Conservation (phyloP, 257 asterid species). For the Solanum phureja region DNA sequence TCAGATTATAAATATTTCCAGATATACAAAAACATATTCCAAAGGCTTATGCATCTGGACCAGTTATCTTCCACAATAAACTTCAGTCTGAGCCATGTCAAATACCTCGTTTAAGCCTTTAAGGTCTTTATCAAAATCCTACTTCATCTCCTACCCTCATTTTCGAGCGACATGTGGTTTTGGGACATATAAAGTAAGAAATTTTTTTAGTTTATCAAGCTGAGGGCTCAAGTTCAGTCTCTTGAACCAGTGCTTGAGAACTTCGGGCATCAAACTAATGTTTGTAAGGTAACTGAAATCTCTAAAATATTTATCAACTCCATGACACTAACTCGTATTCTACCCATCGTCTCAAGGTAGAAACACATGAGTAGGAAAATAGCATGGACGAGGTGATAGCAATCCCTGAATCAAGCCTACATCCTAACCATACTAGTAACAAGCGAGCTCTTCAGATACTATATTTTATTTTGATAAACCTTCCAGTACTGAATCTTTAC, state of each 20-base stretch:
- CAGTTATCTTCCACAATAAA: not conserved
- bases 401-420: not conserved
- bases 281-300: not conserved
- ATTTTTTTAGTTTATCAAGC: not conserved
- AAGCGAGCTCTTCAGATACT: not conserved
- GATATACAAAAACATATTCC: not conserved
- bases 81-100: not conserved
- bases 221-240: not conserved
- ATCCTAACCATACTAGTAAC: not conserved
- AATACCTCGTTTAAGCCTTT: not conserved
- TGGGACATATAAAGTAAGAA: not conserved
- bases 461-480: not conserved
- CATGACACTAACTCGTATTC: not conserved
- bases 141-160: not conserved
- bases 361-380: not conserved
- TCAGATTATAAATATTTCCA: not conserved
- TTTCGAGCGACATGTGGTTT: not conserved
- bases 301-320: not conserved
- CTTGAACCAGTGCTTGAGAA: not conserved
- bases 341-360: not conserved
- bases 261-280: not conserved
- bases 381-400: not conserved
- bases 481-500: slow-evolving; percentile 7
- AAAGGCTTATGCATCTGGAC: not conserved
- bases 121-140: not conserved